Base-by-base conservation (phyloP, 1,139 yeast species). In the Scheffersomyces parashehatae region DNA sequence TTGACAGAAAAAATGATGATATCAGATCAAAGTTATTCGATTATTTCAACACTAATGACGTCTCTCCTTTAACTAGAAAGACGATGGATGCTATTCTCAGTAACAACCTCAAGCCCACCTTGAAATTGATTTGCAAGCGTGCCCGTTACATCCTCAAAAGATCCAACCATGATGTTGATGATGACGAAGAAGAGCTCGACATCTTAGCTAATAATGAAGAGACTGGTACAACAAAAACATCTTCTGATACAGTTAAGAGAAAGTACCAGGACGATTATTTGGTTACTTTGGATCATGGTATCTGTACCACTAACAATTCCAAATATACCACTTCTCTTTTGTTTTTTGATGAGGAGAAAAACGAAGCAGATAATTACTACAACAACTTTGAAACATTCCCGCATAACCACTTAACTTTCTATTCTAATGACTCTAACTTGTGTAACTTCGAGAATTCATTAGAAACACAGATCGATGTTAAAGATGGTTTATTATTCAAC, bases 31-130 rank as follows among this genome's bases (percentile, higher is more conserved):
- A 37, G 3, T 43, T 50, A 28, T 33, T 49, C 16, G 35, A 43
- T 3, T 51, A 48, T 26, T 45, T 55, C 32, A 34, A 29, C 32
- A 47, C 52, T n/a, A 50, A 62, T 15, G 48, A 43, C 3, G 54
- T 59, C 13, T 58, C 65, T 36, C 63, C 74, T 11, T 49, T 55
- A 47, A 55, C 60, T 6, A 50, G 49, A n/a, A 33, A 41, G 24
- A 51, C 59, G n/a, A 42, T 60, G 16, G 50, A 48, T 15, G 39
- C 82, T 68, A 64, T 83, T 12, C 60, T 77, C 28, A 67, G 77
- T 12, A 75, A 75, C 51, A 63, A 69, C 35, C 69, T 74, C 52
- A 71, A 70, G 58, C 89, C 81, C 16, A 68, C 60, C 42, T 65
- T 54, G 63, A 78, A 73, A 48, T 58, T 82, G 13, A 62, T 64